phyloP scores from a whole-genome alignment of 2,329 filamentous ascomycete species.

The Ceratocystis smalleyi region DNA sequence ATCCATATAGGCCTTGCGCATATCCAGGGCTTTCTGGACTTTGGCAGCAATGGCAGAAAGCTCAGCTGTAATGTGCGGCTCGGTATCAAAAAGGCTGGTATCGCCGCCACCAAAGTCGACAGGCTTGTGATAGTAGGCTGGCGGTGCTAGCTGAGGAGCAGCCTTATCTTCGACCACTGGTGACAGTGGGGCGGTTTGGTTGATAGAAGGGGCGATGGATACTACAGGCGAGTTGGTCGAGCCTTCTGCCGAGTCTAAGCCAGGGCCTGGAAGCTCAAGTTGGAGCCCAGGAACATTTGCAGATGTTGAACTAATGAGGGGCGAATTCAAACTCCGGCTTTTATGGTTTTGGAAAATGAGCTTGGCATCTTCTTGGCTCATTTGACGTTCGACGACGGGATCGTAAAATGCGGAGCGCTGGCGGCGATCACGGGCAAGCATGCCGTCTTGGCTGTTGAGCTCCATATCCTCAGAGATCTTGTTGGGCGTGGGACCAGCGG shows the following conservation, averaged over 20 bases:
- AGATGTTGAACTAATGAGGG: background rate
- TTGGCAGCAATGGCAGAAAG: conserved; percentile 75
- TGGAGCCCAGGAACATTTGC: conserved; percentile 1
- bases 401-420: conserved; percentile 80
- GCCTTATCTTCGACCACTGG: conserved; percentile 1
- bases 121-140: conserved; percentile 5
- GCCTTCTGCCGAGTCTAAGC: conserved; percentile 12
- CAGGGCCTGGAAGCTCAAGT: conserved; percentile 8
- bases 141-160: background rate
- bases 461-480: conserved; percentile 9
- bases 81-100: conserved; percentile 48
- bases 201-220: background rate
- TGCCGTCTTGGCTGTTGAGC: conserved; percentile 33
- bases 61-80: conserved; percentile 70
- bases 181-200: background rate
- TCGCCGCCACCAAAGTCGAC: conserved; percentile 15
- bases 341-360: conserved; percentile 62
- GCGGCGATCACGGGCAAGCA: conserved; percentile 45
- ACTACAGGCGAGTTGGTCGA: conserved; percentile 9
- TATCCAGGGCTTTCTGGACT: conserved; percentile 75
- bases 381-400: conserved; percentile 80
- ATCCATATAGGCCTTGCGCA: conserved; percentile 75
- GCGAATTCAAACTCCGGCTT: conserved; percentile 12
- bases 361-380: conserved; percentile 88
- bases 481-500: background rate